Base-by-base conservation (phyloP, 129 eudicot species). In the Tagetes erecta region DNA sequence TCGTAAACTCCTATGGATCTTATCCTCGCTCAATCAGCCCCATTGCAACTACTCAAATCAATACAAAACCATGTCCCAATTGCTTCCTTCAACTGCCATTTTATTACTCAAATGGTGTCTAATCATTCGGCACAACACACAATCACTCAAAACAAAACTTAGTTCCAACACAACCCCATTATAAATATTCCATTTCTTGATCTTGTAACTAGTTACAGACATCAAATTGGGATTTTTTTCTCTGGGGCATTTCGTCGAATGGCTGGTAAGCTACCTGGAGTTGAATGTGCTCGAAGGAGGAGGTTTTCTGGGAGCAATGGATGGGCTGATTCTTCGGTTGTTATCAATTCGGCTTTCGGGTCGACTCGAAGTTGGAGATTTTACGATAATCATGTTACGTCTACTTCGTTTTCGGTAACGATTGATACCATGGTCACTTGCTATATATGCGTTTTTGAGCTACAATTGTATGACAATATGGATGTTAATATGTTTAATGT, bases 211-310 rank as follows among this genome's bases (percentile, higher is more conserved):
- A 44, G 2, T 44, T 44, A 8, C 11, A 44, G 49, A 44, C 49
- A 6, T 44, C 49, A 44, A 20, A 6, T 5, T 14, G 31, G 30
- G 9, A 4, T 55, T 10, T 46, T 46, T 8, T 57, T 67, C 49
- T 44, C 12, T 49, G 51, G 12, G 53, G 64, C 66, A 58, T 45
- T 62, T 34, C 67, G 42, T 60, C 65, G 67, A 62, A 92, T 92
- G 97, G 91, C 96, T 41, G 98, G 98, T 50, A 92, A 70, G 86
- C 81, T 92, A 41, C 96, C 98, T 8, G 98, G 98, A 50, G 87
- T 92, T 0, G 98, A 92, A 84, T 64, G 81, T 27, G 98, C 98
- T 30, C 82, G 98, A 12, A 75, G 98, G 63, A 83, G 98, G 68
- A 75, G 96, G 79, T 79, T 86, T 63, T 86, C 78, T 53, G 86